Percentiles rank a stretch among this genome's conserved stretches.
Evolutionary conservation across 371 early-diverging fungal species (phyloP).

Genomic region (Saksenaea oblongispora): DNA sequence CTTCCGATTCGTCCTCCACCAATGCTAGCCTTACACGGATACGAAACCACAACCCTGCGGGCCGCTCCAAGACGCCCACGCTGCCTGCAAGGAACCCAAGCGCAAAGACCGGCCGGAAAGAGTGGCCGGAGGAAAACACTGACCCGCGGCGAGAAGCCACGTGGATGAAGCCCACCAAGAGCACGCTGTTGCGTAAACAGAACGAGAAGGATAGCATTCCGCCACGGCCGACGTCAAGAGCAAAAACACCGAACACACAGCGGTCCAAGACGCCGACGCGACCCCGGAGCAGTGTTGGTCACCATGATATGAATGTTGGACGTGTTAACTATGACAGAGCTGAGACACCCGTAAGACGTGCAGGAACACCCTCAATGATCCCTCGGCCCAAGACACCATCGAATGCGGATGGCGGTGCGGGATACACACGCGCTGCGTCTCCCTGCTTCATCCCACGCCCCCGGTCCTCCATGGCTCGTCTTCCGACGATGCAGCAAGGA

Average conservation of each 20-base stretch:
- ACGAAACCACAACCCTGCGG: neutral
- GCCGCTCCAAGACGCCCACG: conserved; percentile 13
- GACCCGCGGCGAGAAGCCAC: conserved; percentile 16
- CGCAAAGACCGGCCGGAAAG: conserved; percentile 10
- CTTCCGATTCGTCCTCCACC: conserved; percentile 19
- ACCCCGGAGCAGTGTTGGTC: conserved; percentile 39
- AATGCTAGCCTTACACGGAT: neutral
- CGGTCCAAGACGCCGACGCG: conserved; percentile 25
- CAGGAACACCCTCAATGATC: conserved; percentile 49
- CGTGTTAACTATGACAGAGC: neutral
- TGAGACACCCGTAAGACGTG: conserved; percentile 14
- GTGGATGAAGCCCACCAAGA: conserved; percentile 36
- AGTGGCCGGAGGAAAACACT: neutral
- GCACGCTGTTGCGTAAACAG: conserved; percentile 23
- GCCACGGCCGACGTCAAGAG: neutral
- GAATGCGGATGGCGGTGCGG: neutral
- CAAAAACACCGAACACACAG: conserved; percentile 11
- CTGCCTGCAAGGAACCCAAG: neutral
- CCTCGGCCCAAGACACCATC: conserved; percentile 50
- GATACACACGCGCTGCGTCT: conserved; percentile 16
- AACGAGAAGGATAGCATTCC: conserved; percentile 6
- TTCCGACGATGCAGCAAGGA: conserved; percentile 24
- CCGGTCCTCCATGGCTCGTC: conserved; percentile 19
- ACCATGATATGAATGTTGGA: conserved; percentile 6
- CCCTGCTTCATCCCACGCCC: conserved; percentile 38